Evolutionary conservation across 345 rosid genomes (phyloP), one percentile per base, ranked within the genome.

Genomic region (Melastoma malabathricum): DNA sequence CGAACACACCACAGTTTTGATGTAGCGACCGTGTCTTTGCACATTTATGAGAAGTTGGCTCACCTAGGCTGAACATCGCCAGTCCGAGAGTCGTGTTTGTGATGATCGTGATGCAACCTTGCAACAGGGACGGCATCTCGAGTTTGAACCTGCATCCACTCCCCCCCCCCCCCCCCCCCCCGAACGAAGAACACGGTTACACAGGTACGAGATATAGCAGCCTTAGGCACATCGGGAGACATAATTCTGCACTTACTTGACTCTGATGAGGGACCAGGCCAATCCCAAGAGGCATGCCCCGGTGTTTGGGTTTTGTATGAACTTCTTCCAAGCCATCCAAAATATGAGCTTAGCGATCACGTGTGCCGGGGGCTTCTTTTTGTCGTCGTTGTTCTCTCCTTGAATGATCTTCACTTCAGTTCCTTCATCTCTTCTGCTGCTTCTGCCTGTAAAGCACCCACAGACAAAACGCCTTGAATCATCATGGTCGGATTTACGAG

Each of bases 11-110:
- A n/a, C n/a, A n/a, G n/a, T n/a, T n/a, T n/a, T n/a, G n/a, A n/a
- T n/a, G n/a, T n/a, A n/a, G n/a, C n/a, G n/a, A n/a, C n/a, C n/a
- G n/a, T n/a, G n/a, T n/a, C n/a, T n/a, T n/a, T n/a, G n/a, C n/a
- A n/a, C n/a, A n/a, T n/a, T n/a, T n/a, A n/a, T n/a, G n/a, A n/a
- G n/a, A n/a, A n/a, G n/a, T n/a, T n/a, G 13, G 18, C 20, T 39
- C 56, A 63, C 67, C 67, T 44, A 65, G 38, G 51, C 69, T 65
- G 39, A 59, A 60, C 48, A 65, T 51, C 13, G 61, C 60, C 69
- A 55, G 55, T 46, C 65, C 69, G 12, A 65, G 63, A 41, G 64
- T 53, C 0, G 69, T 46, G 20, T 65, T 6, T 29, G 69, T 45
- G 18, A 65, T 8, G 55, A 65, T 65, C 2, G 41, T 1, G 59